These are phyloP conservation scores for Spergularia azorica DNA, from an alignment of 179 eudicot species.

Conservation along the genomic window DNA sequence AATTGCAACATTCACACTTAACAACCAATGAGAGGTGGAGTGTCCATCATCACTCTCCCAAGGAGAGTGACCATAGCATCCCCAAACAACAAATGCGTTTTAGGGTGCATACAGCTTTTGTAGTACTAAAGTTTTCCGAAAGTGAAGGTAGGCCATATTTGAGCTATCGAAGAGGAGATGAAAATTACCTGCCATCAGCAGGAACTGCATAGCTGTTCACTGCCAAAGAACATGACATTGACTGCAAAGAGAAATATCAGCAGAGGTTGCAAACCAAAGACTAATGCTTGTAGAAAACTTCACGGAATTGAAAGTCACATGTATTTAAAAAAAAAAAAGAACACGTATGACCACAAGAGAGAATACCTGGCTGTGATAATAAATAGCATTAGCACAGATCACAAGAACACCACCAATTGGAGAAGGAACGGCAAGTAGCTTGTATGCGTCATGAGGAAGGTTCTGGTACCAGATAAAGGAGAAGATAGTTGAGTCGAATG, in stretches of 20 bases:
- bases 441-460: constrained; percentile 95
- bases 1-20: no score
- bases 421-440: constrained; percentile 99
- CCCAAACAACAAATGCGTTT: not conserved
- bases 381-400: constrained; percentile 75
- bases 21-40: no score
- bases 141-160: not conserved
- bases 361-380: constrained; percentile 97
- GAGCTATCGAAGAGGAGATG: not conserved
- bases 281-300: constrained; percentile 7
- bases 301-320: constrained; percentile 10
- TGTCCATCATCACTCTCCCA: no score
- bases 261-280: constrained; percentile 12
- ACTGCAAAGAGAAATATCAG: constrained; percentile 54
- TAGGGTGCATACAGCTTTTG: not conserved
- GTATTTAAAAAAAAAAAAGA: not conserved
- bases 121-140: not conserved
- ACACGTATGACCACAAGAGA: constrained; percentile 3
- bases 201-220: constrained; percentile 81
- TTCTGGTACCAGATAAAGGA: constrained; percentile 50
- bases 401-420: constrained; percentile 98
- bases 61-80: no score
- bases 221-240: constrained; percentile 83
- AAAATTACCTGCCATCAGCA: constrained; percentile 68
- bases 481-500: not conserved